Conservation (phyloP, 768 basidiomycete genomes). For the Amanita pseudoporphyria region DNA sequence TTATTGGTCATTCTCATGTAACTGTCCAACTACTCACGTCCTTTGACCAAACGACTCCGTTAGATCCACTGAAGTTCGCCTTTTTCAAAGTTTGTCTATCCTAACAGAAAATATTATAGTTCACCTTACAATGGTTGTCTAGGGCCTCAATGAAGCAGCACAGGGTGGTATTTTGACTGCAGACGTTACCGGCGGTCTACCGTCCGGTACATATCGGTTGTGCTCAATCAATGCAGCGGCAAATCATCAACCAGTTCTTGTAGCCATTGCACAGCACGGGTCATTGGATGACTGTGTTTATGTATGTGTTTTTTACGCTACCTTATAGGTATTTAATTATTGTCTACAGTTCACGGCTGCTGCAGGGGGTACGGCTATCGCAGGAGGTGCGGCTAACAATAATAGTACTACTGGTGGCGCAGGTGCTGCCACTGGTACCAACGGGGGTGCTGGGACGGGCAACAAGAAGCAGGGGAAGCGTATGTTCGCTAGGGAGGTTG, state of each 20-base stretch:
- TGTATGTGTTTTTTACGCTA: slow-evolving; percentile 24
- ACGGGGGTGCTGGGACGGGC: too few species aligned
- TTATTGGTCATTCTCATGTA: slow-evolving; percentile 45
- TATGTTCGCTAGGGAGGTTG: background rate
- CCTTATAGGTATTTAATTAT: slow-evolving; percentile 2
- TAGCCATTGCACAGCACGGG: slow-evolving; percentile 53
- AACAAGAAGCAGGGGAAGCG: background rate
- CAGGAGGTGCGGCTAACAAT: too few species aligned
- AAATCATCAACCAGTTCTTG: slow-evolving; percentile 52
- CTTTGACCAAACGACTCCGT: slow-evolving; percentile 30
- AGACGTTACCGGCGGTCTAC: slow-evolving; percentile 43
- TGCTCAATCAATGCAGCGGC: slow-evolving; percentile 45
- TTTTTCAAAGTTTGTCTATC: slow-evolving; percentile 35
- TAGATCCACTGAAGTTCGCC: slow-evolving; percentile 36
- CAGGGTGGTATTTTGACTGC: slow-evolving; percentile 39
- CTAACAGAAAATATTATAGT: background rate
- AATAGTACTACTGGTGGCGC: slow-evolving; percentile 4
- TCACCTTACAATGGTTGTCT: slow-evolving; percentile 29
- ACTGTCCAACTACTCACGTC: slow-evolving; percentile 36
- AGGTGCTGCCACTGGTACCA: too few species aligned
- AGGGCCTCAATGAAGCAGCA: slow-evolving; percentile 37
- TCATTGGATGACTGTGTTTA: slow-evolving; percentile 51
- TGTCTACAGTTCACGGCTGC: slow-evolving; percentile 23
- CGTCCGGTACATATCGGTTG: slow-evolving; percentile 49
- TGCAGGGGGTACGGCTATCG: slow-evolving; percentile 14